Conservation (phyloP, 345 rosid genomes). For the Clausena lansium region DNA sequence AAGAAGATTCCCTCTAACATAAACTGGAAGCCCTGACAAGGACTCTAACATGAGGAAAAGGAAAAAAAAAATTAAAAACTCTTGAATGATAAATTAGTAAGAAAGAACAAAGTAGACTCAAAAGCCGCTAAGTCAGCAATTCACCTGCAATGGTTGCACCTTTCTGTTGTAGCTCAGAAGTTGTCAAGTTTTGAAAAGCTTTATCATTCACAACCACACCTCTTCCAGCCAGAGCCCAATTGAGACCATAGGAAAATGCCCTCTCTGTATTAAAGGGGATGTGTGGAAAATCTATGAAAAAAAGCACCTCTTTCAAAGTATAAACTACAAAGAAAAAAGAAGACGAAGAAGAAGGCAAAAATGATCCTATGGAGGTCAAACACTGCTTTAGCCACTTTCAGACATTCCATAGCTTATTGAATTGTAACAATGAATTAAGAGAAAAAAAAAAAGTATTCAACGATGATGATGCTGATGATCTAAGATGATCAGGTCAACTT, state of each 20-base stretch:
- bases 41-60: constrained; percentile 12
- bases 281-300: not conserved
- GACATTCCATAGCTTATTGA: no score
- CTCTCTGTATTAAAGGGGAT: constrained; percentile 11
- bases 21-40: constrained; percentile 32
- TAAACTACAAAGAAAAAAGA: not conserved
- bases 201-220: constrained; percentile 36
- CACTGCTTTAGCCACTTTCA: no score
- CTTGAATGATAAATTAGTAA: not conserved
- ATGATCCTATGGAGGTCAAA: no score
- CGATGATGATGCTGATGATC: not conserved
- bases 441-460: not conserved
- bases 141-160: constrained; percentile 33
- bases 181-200: constrained; percentile 29
- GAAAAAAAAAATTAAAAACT: not conserved
- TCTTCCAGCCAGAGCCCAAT: constrained; percentile 36
- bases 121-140: not conserved
- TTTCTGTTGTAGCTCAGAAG: constrained; percentile 29
- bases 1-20: constrained; percentile 29
- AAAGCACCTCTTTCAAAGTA: not conserved
- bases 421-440: not conserved
- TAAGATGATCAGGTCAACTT: not conserved
- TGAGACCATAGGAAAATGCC: constrained; percentile 26
- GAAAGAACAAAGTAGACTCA: not conserved
- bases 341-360: no score